phyloP scores from a whole-genome alignment of 1,139 yeast genomes.

The Hansenula sp. region DNA sequence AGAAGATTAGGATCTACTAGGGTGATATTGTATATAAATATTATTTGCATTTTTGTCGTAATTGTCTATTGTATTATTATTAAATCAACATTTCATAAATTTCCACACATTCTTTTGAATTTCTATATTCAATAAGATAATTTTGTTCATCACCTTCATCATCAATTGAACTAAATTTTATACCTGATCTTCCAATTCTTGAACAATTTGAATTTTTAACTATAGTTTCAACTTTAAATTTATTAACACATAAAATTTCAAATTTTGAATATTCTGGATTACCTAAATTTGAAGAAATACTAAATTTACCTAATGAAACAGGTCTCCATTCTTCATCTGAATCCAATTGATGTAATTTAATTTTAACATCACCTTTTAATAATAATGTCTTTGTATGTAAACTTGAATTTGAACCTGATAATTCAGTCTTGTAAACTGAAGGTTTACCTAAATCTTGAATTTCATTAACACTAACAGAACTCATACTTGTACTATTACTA shows the following conservation, averaged over 20 bases:
- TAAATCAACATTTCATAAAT: conserved; percentile 15
- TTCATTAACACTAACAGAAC: conserved; percentile 10
- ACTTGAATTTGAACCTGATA: not conserved
- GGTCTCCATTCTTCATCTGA: conserved; percentile 24
- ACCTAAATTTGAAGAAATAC: conserved; percentile 15
- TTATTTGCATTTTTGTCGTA: not conserved
- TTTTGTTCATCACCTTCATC: conserved; percentile 16
- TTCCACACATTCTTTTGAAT: conserved; percentile 16
- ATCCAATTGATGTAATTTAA: conserved; percentile 21
- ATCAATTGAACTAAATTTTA: conserved; percentile 13
- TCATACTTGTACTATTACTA: conserved; percentile 17
- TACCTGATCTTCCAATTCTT: conserved; percentile 22
- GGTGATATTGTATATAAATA: not conserved
- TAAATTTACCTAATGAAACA: conserved; percentile 17
- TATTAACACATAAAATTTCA: conserved; percentile 4
- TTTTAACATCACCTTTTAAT: conserved; percentile 15
- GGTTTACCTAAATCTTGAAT: conserved; percentile 11
- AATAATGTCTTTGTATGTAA: conserved; percentile 8
- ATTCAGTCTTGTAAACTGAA: not conserved
- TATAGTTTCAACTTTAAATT: conserved; percentile 4
- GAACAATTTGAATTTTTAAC: conserved; percentile 16
- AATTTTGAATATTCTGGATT: conserved; percentile 20
- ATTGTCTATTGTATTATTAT: not conserved
- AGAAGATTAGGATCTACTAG: no score
- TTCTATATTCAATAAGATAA: conserved; percentile 21